A percentile compares a stretch with the other conserved stretches of the same genome.
phyloP scores from a whole-genome alignment of 768 basidiomycete genomes.

The Boletus vinaceobasis region DNA sequence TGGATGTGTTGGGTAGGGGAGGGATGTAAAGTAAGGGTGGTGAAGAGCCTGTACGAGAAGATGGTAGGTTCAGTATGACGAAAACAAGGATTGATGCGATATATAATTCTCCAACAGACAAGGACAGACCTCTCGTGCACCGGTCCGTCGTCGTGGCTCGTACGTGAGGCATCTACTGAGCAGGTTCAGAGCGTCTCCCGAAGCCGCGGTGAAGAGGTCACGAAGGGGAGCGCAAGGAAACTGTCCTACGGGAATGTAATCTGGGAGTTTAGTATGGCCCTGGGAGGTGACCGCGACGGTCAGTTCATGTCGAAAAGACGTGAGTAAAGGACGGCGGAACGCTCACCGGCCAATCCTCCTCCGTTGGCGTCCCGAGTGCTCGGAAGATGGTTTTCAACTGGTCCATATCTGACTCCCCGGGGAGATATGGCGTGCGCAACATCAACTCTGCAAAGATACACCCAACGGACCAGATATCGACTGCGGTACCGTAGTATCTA shows the following conservation, averaged over 20 bases:
- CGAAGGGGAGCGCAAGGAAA: slow-evolving; percentile 81
- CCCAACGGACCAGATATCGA: slow-evolving; percentile 97
- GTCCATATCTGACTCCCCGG: slow-evolving; percentile 95
- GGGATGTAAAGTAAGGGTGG: slow-evolving; percentile 84
- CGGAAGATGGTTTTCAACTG: slow-evolving; percentile 93
- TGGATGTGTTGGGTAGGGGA: slow-evolving; percentile 86
- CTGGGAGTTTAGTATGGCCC: slow-evolving; percentile 89
- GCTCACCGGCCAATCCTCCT: slow-evolving; percentile 94
- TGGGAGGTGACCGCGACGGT: slow-evolving; percentile 26
- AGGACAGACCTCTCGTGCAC: slow-evolving; percentile 67
- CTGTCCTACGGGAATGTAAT: slow-evolving; percentile 83
- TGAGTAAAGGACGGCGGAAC: not conserved
- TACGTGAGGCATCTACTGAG: slow-evolving; percentile 76
- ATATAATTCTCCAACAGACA: not conserved
- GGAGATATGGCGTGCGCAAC: slow-evolving; percentile 91
- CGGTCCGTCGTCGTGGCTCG: slow-evolving; percentile 80
- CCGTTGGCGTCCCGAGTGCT: slow-evolving; percentile 93
- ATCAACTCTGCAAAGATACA: slow-evolving; percentile 98
- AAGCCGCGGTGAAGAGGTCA: slow-evolving; percentile 89
- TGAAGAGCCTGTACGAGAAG: slow-evolving; percentile 59
- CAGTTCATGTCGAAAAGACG: not conserved
- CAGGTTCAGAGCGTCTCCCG: slow-evolving; percentile 78
- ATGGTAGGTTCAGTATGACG: not conserved
- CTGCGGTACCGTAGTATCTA: slow-evolving; percentile 85
- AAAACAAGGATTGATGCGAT: not conserved